These are phyloP conservation scores for Exophiala spinifera DNA, from an alignment of 2,329 filamentous ascomycete genomes.

Conservation along the genomic window DNA sequence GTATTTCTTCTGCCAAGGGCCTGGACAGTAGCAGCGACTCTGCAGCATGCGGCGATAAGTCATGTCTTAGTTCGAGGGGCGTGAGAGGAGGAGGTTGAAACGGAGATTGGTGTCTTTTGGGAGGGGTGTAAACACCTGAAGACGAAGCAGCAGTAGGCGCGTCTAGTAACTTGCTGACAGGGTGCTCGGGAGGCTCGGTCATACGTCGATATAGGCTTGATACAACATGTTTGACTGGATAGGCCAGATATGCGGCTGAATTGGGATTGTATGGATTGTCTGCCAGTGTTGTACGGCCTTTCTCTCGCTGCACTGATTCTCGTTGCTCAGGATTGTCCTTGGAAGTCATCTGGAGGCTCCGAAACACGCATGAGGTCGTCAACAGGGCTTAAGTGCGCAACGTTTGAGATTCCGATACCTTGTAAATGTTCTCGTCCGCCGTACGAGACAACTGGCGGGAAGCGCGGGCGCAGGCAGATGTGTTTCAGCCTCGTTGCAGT, in stretches of 20 bases:
- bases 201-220: conserved; percentile 68
- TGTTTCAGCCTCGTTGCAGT: not conserved
- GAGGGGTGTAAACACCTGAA: conserved; percentile 57
- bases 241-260: conserved; percentile 48
- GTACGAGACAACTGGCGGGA: not conserved
- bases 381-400: not conserved
- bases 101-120: conserved; percentile 65
- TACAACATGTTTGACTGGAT: conserved; percentile 52
- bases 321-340: conserved; percentile 4
- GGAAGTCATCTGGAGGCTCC: conserved; percentile 18
- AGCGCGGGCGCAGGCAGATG: not conserved
- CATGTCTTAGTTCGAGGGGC: conserved; percentile 60
- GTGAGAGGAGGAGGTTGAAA: conserved; percentile 88
- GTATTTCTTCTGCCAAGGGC: conserved; percentile 85
- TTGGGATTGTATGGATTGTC: conserved; percentile 34
- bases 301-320: conserved; percentile 10
- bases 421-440: too few species aligned
- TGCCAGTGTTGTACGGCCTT: conserved; percentile 20
- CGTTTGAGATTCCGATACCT: too few species aligned
- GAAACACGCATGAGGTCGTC: not conserved
- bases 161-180: conserved; percentile 28
- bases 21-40: conserved; percentile 62
- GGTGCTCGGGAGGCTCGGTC: conserved; percentile 40
- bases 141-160: conserved; percentile 27
- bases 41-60: conserved; percentile 55